Evolutionary conservation across 2,329 filamentous ascomycete species (phyloP).

Genomic region (Aspergillus fumigatus): DNA sequence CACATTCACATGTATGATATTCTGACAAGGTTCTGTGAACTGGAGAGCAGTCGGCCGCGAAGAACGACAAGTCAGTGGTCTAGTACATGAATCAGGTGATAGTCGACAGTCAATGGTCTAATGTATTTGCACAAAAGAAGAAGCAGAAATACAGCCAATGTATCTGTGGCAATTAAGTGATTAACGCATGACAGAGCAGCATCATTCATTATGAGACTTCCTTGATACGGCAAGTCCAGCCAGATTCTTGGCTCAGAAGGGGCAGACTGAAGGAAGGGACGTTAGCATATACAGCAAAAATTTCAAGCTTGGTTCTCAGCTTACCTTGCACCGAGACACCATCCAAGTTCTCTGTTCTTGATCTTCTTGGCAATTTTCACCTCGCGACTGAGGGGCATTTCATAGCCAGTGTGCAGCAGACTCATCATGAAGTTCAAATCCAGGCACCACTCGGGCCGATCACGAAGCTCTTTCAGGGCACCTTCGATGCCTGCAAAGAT

Average conservation of each 20-base stretch:
- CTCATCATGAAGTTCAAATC: conserved; percentile 97
- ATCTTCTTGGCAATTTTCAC: conserved; percentile 99
- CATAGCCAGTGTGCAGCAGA: conserved; percentile 89
- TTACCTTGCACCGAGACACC: conserved; percentile 95
- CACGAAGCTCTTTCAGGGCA: conserved; percentile 74
- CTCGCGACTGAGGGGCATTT: conserved; percentile 94
- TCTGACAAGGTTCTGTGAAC: background rate
- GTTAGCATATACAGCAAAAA: conserved; percentile 17
- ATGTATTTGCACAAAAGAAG: conserved; percentile 21
- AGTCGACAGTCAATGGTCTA: conserved; percentile 15
- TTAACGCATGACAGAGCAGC: conserved; percentile 12
- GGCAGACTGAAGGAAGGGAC: conserved; percentile 61
- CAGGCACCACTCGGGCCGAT: conserved; percentile 83
- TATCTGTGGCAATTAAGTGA: conserved; percentile 13
- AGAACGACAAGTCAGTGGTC: conserved; percentile 1
- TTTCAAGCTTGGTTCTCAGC: conserved; percentile 24
- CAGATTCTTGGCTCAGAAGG: conserved; percentile 72
- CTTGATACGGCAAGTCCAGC: conserved; percentile 84
- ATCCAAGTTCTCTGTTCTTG: conserved; percentile 91
- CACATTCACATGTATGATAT: background rate
- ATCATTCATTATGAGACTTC: conserved; percentile 56
- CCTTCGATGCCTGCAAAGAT: conserved; percentile 71
- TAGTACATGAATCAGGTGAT: conserved; percentile 5
- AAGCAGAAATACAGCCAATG: conserved; percentile 25
- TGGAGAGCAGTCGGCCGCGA: background rate